Percentiles rank a stretch among this genome's conserved stretches.
phyloP scores from a whole-genome alignment of 352 stramenopile species.

The Globisporangium spinosum region DNA sequence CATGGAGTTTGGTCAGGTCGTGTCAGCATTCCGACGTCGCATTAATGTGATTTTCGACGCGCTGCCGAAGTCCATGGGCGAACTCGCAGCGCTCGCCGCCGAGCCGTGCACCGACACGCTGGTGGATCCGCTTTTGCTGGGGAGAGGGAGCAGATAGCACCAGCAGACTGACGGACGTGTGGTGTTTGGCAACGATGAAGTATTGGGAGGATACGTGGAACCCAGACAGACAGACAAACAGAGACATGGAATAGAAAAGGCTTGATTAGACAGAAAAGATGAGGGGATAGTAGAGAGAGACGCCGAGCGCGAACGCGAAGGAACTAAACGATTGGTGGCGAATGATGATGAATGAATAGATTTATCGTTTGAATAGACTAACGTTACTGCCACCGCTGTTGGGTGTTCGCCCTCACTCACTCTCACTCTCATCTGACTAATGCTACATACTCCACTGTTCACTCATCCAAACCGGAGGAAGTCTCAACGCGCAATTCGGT shows the following conservation, averaged over 20 bases:
- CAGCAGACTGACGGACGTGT: neutral
- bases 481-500: neutral
- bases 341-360: constrained; percentile 3
- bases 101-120: constrained; percentile 69
- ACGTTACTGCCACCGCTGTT: too few species aligned
- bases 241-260: neutral
- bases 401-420: neutral
- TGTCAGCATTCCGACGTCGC: constrained; percentile 58
- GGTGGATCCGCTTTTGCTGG: constrained; percentile 15
- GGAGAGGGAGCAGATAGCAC: constrained; percentile 6
- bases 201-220: neutral
- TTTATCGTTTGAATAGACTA: neutral
- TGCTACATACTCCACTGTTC: neutral
- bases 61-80: constrained; percentile 52
- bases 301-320: neutral
- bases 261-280: neutral
- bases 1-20: constrained; percentile 88
- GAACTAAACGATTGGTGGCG: constrained; percentile 1
- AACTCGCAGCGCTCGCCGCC: constrained; percentile 58
- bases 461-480: neutral
- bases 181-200: neutral
- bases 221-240: neutral
- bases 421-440: neutral
- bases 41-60: constrained; percentile 71
- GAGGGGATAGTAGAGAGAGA: neutral